Percentiles rank a stretch among this genome's conserved stretches.
Evolutionary conservation across 306 rosid genomes (phyloP).

Genomic region (Trifolium pratense): DNA sequence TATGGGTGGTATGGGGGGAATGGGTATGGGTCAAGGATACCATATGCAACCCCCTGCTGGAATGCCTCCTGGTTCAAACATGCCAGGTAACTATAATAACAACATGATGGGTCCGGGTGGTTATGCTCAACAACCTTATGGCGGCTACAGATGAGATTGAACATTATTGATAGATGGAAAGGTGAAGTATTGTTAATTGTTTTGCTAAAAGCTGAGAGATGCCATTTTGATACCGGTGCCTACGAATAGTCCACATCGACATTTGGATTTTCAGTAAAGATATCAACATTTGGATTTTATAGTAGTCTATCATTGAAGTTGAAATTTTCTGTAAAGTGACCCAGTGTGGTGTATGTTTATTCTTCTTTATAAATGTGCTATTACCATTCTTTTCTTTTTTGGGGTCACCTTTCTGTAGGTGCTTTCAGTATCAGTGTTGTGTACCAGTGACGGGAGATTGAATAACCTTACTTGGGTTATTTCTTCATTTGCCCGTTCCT

Average conservation of each 20-base stretch:
- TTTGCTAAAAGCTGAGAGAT: constrained; percentile 46
- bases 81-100: constrained; percentile 73
- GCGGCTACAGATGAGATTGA: constrained; percentile 73
- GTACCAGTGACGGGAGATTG: constrained; percentile 43
- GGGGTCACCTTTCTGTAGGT: constrained; percentile 55
- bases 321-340: constrained; percentile 53
- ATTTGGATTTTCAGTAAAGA: constrained; percentile 38
- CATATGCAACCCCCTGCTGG: constrained; percentile 77
- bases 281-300: constrained; percentile 46
- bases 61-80: constrained; percentile 64
- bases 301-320: constrained; percentile 48
- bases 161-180: constrained; percentile 24
- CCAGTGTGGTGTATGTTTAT: constrained; percentile 53
- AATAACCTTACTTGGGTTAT: constrained; percentile 49
- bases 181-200: constrained; percentile 36
- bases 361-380: constrained; percentile 42
- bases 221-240: constrained; percentile 38
- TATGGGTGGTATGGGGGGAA: constrained; percentile 61
- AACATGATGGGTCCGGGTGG: constrained; percentile 81
- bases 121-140: constrained; percentile 78
- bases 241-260: constrained; percentile 40
- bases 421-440: constrained; percentile 44
- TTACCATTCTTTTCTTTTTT: constrained; percentile 43
- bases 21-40: constrained; percentile 79
- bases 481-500: constrained; percentile 44